phyloP scores from a whole-genome alignment of 345 rosid genomes.

The Triadica sebifera region DNA sequence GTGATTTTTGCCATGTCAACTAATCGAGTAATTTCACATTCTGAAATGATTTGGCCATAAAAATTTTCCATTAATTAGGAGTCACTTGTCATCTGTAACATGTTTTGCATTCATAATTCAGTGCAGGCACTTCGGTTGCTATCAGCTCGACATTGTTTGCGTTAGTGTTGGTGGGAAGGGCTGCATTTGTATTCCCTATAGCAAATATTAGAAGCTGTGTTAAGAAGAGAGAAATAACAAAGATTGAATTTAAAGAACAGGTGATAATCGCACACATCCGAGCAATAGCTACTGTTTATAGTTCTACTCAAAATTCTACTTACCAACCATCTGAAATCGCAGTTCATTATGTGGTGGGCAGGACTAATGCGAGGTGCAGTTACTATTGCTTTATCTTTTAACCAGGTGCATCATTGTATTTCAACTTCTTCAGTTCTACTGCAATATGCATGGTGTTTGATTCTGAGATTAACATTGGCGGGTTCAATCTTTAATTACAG shows the following conservation, averaged over 20 bases:
- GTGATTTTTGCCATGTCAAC: slow-evolving; percentile 1
- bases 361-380: slow-evolving; percentile 82
- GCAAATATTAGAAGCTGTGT: slow-evolving; percentile 45
- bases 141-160: slow-evolving; percentile 52
- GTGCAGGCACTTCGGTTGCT: slow-evolving; percentile 44
- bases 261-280: slow-evolving; percentile 21
- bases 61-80: not conserved
- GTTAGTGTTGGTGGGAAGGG: slow-evolving; percentile 58
- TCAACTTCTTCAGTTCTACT: not conserved
- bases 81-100: slow-evolving; percentile 6
- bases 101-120: slow-evolving; percentile 28
- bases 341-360: slow-evolving; percentile 84
- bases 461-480: slow-evolving; percentile 9
- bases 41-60: not conserved
- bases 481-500: slow-evolving; percentile 32
- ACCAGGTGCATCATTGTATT: slow-evolving; percentile 32
- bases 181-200: slow-evolving; percentile 59
- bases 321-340: slow-evolving; percentile 27
- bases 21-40: not conserved
- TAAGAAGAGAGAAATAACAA: slow-evolving; percentile 26
- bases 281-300: slow-evolving; percentile 1
- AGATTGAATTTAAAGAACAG: slow-evolving; percentile 53
- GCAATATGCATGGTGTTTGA: not conserved
- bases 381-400: slow-evolving; percentile 61
- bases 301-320: not conserved